Base-by-base conservation (phyloP, 345 rosid species). In the Salix udensis region DNA sequence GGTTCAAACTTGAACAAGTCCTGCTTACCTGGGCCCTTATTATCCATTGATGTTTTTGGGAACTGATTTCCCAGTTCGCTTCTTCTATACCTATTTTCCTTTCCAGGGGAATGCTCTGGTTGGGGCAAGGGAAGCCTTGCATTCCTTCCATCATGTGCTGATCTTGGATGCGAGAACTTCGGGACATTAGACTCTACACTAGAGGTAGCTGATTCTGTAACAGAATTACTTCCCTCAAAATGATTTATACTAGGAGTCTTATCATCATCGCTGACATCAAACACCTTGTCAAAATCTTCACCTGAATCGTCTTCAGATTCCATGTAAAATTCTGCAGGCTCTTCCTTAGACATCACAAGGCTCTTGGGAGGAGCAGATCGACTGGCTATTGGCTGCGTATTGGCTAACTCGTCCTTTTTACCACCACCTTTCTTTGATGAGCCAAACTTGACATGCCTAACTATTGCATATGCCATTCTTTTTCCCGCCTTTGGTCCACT, bases 391-490 rank as follows among this genome's bases (percentile, higher is more conserved):
- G 52, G n/a, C 2, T 19, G 23, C 9, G 46, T 24, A 39, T 60
- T 83, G 58, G 58, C 58, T 18, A 52, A 18, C 83, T 87, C 89
- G 68, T 69, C 31, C 19, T 81, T 89, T 68, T 83, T 89, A 14
- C 73, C 83, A 68, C 85, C 82, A 70, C 94, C 87, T 86, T 88
- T 94, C 89, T 90, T 92, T 9, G 89, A 37, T 30, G 84, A 87
- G 11, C 97, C 97, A 74, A 90, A 94, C 84, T 91, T 94, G 46
- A 75, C 80, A 61, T 91, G 97, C 84, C 94, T 83, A 75, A 90
- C 86, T 24, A 92, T 61, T 42, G 82, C 89, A 84, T 85, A 91
- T 58, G 98, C 97, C 74, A 82, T 87, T 21, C 67, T 79, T 67
- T 55, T 91, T 86, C 87, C 92, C 69, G 88, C 88, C 52, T 69